Conservation (phyloP, 768 basidiomycete species). For the Hypholoma fasciculare region DNA sequence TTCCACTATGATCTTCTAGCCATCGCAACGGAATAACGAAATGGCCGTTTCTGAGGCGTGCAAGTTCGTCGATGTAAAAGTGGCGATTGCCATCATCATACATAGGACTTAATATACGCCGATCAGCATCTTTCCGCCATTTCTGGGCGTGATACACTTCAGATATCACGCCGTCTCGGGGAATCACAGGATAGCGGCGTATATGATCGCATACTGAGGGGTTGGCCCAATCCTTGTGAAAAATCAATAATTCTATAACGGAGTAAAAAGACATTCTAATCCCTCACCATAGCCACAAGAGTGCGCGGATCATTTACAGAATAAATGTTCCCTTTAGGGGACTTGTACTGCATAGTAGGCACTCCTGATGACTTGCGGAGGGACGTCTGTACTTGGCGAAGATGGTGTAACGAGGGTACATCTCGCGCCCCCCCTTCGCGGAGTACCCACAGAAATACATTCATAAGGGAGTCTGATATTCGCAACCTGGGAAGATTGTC, state of each 20-base stretch:
- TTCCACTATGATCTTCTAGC: constrained; percentile 19
- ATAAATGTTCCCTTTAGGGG: constrained; percentile 23
- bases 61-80: constrained; percentile 20
- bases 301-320: constrained; percentile 23
- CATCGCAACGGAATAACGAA: constrained; percentile 23
- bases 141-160: constrained; percentile 16
- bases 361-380: constrained; percentile 10
- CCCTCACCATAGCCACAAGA: constrained; percentile 19
- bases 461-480: constrained; percentile 22
- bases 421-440: constrained; percentile 17
- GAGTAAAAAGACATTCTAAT: neutral
- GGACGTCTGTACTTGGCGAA: constrained; percentile 19
- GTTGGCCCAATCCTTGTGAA: constrained; percentile 3
- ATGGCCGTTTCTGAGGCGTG: constrained; percentile 10
- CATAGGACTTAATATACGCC: constrained; percentile 15
- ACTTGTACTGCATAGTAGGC: constrained; percentile 15
- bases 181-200: constrained; percentile 26
- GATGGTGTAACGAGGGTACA: constrained; percentile 23
- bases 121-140: constrained; percentile 15
- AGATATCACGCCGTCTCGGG: constrained; percentile 20
- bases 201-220: constrained; percentile 23
- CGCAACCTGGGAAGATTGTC: constrained; percentile 29
- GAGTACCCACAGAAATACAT: constrained; percentile 25
- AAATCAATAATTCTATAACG: neutral
- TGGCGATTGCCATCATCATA: constrained; percentile 14